phyloP scores from a whole-genome alignment of 345 rosid genomes.

The Mallotus nudiflorus region DNA sequence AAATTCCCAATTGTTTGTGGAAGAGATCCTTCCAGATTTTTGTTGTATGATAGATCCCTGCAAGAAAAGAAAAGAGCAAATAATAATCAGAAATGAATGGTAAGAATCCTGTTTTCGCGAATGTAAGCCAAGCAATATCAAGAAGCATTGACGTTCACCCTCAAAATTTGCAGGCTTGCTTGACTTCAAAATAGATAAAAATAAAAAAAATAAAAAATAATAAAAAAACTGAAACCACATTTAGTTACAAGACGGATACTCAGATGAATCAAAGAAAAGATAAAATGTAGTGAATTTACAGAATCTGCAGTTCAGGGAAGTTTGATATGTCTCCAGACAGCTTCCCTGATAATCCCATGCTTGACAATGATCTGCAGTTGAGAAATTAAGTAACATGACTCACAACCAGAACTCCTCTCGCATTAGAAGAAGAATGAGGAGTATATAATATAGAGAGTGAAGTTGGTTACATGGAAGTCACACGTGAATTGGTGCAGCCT shows the following conservation, averaged over 20 bases:
- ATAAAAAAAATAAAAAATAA: too few species aligned
- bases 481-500: constrained; percentile 44
- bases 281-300: constrained; percentile 47
- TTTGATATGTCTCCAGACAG: constrained; percentile 54
- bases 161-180: too few species aligned
- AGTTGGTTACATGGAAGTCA: constrained; percentile 50
- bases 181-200: too few species aligned
- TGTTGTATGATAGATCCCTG: constrained; percentile 86
- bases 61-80: constrained; percentile 24
- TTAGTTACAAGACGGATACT: too few species aligned
- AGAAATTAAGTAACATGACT: not conserved
- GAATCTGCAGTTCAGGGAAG: constrained; percentile 55
- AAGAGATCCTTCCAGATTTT: constrained; percentile 58
- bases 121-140: too few species aligned
- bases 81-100: constrained; percentile 13
- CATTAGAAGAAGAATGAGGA: too few species aligned
- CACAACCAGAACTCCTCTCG: too few species aligned
- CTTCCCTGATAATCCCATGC: constrained; percentile 52
- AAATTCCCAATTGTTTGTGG: constrained; percentile 58
- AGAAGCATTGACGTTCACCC: not conserved
- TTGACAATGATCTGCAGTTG: constrained; percentile 58
- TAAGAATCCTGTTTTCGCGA: not conserved
- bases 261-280: too few species aligned
- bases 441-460: too few species aligned
- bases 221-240: too few species aligned